Evolutionary conservation across 495 filamentous ascomycete genomes (phyloP).

Genomic region (Bombardia bombarda): DNA sequence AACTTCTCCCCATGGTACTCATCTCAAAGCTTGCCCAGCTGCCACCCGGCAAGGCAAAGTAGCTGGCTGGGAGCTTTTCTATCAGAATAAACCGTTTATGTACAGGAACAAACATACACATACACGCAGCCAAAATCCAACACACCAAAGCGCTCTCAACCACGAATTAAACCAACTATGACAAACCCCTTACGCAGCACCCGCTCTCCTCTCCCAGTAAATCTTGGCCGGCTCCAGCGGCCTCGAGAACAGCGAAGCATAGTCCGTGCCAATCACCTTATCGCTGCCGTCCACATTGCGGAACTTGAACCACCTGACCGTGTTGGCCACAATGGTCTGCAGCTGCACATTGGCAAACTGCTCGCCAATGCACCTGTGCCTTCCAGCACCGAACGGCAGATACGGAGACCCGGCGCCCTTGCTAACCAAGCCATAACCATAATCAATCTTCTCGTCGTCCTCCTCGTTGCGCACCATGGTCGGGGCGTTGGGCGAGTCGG

Average conservation of each 20-base stretch:
- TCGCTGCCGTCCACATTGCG: conserved; percentile 59
- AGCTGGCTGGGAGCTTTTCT: too few species aligned
- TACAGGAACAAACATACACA: too few species aligned
- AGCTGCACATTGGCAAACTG: conserved; percentile 95
- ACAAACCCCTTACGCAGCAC: conserved; percentile 3
- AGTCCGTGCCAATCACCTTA: conserved; percentile 75
- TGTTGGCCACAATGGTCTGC: conserved; percentile 70
- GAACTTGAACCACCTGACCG: conserved; percentile 70
- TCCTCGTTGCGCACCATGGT: conserved; percentile 44
- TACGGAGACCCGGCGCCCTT: conserved; percentile 85
- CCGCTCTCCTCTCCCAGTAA: conserved; percentile 61
- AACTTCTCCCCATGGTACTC: too few species aligned
- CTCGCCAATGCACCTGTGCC: conserved; percentile 94
- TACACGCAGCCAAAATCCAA: too few species aligned
- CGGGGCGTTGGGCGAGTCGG: conserved; percentile 34
- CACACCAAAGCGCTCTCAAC: too few species aligned
- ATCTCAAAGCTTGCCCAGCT: too few species aligned
- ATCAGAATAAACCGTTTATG: too few species aligned
- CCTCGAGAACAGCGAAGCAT: conserved; percentile 58
- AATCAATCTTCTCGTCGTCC: conserved; percentile 73
- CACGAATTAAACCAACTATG: too few species aligned
- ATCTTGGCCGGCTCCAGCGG: conserved; percentile 58
- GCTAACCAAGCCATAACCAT: conserved; percentile 86
- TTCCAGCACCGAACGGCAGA: conserved; percentile 87
- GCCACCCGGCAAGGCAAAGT: too few species aligned